phyloP scores from a whole-genome alignment of 345 rosid species.

The Salix arbutifolia region DNA sequence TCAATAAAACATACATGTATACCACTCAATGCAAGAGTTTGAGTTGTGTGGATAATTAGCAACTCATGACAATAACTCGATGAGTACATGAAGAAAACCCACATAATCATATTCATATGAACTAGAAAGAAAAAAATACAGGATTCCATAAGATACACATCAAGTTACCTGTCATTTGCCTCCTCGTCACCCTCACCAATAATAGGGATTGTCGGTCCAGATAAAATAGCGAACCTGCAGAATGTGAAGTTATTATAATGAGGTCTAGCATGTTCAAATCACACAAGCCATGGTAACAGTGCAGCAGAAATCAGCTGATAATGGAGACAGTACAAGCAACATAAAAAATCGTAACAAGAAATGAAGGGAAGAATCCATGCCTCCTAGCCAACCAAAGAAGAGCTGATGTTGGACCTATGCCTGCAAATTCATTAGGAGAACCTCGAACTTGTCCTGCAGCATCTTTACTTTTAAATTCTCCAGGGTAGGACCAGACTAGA shows the following conservation, averaged over 20 bases:
- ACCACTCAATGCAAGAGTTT: not conserved
- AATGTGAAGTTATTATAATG: slow-evolving; percentile 13
- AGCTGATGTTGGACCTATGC: slow-evolving; percentile 91
- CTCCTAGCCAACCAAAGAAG: slow-evolving; percentile 99
- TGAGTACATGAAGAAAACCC: not conserved
- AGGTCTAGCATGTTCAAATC: slow-evolving; percentile 12
- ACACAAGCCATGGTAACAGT: slow-evolving; percentile 6
- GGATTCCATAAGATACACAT: not conserved
- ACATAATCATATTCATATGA: not conserved
- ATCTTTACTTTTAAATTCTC: slow-evolving; percentile 99
- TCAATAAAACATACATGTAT: not conserved
- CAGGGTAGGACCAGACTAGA: slow-evolving; percentile 94
- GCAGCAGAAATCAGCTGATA: slow-evolving; percentile 8
- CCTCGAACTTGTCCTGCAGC: slow-evolving; percentile 99
- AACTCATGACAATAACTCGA: not conserved
- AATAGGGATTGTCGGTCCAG: slow-evolving; percentile 97
- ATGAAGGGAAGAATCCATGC: slow-evolving; percentile 29
- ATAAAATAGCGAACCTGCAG: slow-evolving; percentile 85
- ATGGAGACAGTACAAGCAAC: slow-evolving; percentile 1
- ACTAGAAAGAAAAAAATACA: not conserved
- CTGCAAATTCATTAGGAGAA: slow-evolving; percentile 96
- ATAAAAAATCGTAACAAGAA: slow-evolving; percentile 3
- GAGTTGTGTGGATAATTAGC: not conserved
- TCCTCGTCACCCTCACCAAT: slow-evolving; percentile 97
- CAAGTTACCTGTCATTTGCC: slow-evolving; percentile 89